Evolutionary conservation across 768 basidiomycete genomes (phyloP).

Genomic region (Russula sp.): DNA sequence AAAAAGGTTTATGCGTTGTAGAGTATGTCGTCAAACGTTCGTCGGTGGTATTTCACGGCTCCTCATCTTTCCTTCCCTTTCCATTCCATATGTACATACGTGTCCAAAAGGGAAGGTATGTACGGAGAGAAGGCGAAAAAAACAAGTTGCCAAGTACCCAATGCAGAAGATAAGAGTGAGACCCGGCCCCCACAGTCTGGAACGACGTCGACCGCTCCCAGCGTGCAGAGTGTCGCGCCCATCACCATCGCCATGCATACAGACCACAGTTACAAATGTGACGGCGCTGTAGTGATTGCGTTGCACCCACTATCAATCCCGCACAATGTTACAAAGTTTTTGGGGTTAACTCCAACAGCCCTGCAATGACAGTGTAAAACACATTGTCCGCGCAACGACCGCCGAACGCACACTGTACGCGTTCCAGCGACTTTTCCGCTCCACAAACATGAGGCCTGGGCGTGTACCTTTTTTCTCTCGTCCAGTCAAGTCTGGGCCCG

Average conservation of each 20-base stretch:
- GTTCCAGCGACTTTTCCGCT: slow-evolving; percentile 29
- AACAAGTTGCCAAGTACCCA: neutral
- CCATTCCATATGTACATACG: neutral
- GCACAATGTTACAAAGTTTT: neutral
- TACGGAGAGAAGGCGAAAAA: neutral
- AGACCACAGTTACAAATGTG: neutral
- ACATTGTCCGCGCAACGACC: slow-evolving; percentile 18
- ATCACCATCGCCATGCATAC: neutral
- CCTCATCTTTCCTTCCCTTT: neutral
- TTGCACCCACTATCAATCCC: neutral
- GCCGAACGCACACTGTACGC: neutral
- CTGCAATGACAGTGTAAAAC: neutral
- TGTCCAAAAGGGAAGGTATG: neutral
- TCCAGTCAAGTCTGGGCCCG: neutral
- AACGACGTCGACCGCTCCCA: neutral
- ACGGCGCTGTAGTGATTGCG: neutral
- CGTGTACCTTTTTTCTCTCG: slow-evolving; percentile 19
- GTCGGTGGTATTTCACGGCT: neutral
- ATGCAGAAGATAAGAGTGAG: neutral
- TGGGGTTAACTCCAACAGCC: neutral
- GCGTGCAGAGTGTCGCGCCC: neutral
- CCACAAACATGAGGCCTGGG: slow-evolving; percentile 26
- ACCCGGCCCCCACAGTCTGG: neutral
- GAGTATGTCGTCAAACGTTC: slow-evolving; percentile 1
- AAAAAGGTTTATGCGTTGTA: neutral